Evolutionary conservation across 2,329 filamentous ascomycete species (phyloP), one percentile per base, ranked within the genome.

Genomic region (Ceratocystiopsis sp.): DNA sequence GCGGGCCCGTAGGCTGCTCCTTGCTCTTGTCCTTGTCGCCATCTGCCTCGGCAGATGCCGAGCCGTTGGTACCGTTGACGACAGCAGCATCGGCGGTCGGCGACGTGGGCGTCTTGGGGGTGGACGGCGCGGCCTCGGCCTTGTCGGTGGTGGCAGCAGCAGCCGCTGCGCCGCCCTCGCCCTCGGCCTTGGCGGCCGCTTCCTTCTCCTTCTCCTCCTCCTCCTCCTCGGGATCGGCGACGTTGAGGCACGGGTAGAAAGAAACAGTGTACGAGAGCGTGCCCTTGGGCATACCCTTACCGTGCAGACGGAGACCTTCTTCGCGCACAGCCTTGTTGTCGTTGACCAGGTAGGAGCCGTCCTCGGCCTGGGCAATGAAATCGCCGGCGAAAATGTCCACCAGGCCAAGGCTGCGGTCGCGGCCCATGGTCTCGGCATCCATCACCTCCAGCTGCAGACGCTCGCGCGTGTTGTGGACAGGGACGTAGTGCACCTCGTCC

Each of bases 401-500:
- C 43, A 81, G 69, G 42, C 91, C 91, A 33, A 98, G 71, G 37
- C 82, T 82, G 45, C 91, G 80, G 59, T 98, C 91, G 57, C 86
- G 91, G 53, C 84, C 84, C 55, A 96, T 71, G 52, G 78, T 87
- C 61, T 98, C 91, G 48, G 91, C 78, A 54, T 98, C 91, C 89
- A 98, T 94, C 50, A 96, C 86, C 59, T 98, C 91, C 16, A 98
- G 64, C 1, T 78, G 77, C 29, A 98, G 67, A 55, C 82, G 85
- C 58, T 98, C 91, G 32, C 84, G 80, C 14, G 73, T 54, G 8
- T 80, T 86, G 58, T 95, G 89, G 45, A 98, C 73, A 1, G 93
- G 89, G 1, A 98, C 72, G 56, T 98, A 98, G 18, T 95, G 73
- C 19, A 98, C 78, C 61, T 98, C 91, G 54, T 98, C 86, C 79